Percentiles rank a stretch among this genome's conserved stretches.
Conservation (phyloP, 257 asterid species). For the Thymus mandschuricus region DNA sequence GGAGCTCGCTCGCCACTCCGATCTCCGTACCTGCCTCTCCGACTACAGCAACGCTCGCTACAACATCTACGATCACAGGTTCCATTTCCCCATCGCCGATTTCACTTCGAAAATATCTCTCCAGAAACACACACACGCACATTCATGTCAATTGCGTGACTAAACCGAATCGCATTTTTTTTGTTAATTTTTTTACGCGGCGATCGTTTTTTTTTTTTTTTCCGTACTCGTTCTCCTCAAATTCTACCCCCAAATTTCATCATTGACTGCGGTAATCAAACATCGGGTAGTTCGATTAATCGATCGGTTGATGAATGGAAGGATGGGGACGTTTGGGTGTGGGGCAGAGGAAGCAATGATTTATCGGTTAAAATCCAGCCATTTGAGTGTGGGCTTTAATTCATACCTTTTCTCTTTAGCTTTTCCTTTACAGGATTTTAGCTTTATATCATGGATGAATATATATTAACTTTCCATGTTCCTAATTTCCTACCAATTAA, state of each 20-base stretch:
- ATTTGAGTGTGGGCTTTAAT: conserved; percentile 31
- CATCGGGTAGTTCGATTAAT: conserved; percentile 19
- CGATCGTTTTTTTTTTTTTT: not conserved
- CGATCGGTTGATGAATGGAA: conserved; percentile 18
- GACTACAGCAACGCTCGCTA: conserved; percentile 88
- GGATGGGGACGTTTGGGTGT: conserved; percentile 31
- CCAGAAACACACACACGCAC: not conserved
- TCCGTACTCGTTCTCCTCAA: not conserved
- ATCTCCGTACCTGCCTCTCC: conserved; percentile 88
- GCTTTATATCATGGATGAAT: conserved; percentile 33
- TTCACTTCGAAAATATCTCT: not conserved
- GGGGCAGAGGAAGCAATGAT: conserved; percentile 36
- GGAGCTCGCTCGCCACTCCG: conserved; percentile 73
- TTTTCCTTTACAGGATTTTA: conserved; percentile 34
- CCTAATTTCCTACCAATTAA: conserved; percentile 6
- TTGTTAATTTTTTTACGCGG: not conserved
- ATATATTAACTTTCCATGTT: not conserved
- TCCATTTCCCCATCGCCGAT: not conserved
- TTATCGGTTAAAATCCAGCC: conserved; percentile 34
- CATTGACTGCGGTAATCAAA: not conserved
- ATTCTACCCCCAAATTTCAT: not conserved
- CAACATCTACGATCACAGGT: conserved; percentile 90
- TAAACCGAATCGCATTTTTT: not conserved
- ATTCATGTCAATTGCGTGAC: conserved; percentile 22
- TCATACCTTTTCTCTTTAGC: conserved; percentile 31